Evolutionary conservation across 179 eudicot genomes (phyloP), one percentile per base, ranked within the genome.

Genomic region (Spinacia oleracea): DNA sequence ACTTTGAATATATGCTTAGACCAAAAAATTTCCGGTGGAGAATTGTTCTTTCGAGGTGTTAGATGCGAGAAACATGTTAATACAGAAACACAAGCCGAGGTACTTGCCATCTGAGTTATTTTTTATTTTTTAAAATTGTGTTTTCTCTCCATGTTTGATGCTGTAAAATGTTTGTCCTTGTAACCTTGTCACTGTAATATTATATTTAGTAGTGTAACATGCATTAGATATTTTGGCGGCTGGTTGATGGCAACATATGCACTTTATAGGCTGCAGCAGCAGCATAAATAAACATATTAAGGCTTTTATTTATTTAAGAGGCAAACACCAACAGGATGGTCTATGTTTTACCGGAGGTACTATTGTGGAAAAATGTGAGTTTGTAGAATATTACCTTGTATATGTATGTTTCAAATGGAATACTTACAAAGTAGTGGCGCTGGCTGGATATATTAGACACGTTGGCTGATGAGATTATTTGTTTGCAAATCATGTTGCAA

Each of bases 51-150:
- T 74, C 91, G 98, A 59, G 99, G 99, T 25, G 89, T 93, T 75
- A 88, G 99, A 71, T 96, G 99, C 80, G 98, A 95, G 43, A 87
- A 90, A 75, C 99, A 96, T 86, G 94, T 93, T 67, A 87, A 90
- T 79, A 81, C 97, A 43, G 93, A 91, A 82, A 88, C 92, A 70
- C 92, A 85, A 51, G 71, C 94, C 14, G 92, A 96, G 91, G 99
- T 96, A 87, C 73, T 82, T 79, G 72, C 25, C 38, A 34, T 60
- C 27, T n/a, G 11, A 59, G 12, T 51, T 21, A 15, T 46, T 38
- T n/a, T n/a, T n/a, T n/a, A n/a, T n/a, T n/a, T 53, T 59, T 25
- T 74, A n/a, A 25, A 16, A 45, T 65, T 11, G 48, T 15, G 53
- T 40, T 77, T 64, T 59, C 38, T 75, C 15, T 43, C 35, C 60